phyloP scores from a whole-genome alignment of 2,329 filamentous ascomycete species.

The Aureobasidium musti region DNA sequence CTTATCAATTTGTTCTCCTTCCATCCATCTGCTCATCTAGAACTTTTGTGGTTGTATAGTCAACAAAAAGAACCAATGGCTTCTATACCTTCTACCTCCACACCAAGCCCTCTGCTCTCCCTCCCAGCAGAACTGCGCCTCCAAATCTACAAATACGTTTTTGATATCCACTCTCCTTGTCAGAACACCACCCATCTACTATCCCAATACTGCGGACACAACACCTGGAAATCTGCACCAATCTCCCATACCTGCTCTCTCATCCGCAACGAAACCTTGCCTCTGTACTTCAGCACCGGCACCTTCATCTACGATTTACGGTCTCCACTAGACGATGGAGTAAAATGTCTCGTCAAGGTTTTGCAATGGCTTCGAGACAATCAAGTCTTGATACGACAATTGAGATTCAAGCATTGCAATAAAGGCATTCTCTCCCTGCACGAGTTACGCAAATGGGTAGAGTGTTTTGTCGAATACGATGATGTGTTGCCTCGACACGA shows the following conservation, averaged over 20 bases:
- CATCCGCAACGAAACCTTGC: not conserved
- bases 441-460: not conserved
- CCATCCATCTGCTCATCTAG: not conserved
- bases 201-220: not conserved
- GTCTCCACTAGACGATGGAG: not conserved
- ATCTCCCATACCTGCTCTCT: not conserved
- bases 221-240: conserved; percentile 1
- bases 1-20: not conserved
- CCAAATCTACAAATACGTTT: conserved; percentile 15
- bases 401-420: conserved; percentile 8
- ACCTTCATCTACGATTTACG: conserved; percentile 20
- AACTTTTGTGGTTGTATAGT: not conserved
- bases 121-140: conserved; percentile 19
- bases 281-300: not conserved
- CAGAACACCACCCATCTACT: not conserved
- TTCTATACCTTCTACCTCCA: not conserved
- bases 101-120: not conserved
- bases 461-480: not conserved
- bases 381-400: accelerated
- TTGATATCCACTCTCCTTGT: not conserved
- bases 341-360: not conserved
- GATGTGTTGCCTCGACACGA: not conserved
- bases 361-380: not conserved
- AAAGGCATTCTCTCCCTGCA: not conserved
- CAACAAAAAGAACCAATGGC: not conserved